phyloP scores from a whole-genome alignment of 1,284 basidiomycete genomes.

The Trichosporon asahii region DNA sequence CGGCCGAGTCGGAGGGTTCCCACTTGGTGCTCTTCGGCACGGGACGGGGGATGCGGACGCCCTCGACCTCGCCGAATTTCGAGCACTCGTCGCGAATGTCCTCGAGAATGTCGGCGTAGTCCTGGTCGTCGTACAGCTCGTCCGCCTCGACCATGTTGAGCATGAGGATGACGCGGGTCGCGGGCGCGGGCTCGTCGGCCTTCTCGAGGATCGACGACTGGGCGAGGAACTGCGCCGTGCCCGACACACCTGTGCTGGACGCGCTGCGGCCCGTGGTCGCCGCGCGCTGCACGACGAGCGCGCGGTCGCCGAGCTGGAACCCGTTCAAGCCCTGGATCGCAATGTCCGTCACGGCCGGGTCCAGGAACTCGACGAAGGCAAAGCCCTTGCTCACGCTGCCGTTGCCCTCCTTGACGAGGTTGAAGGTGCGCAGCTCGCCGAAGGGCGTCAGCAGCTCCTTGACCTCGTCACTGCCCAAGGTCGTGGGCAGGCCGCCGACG shows the following conservation, averaged over 20 bases:
- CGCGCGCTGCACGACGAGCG: constrained; percentile 91
- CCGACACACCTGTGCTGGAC: constrained; percentile 34
- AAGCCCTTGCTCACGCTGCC: constrained; percentile 94
- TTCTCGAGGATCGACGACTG: constrained; percentile 74
- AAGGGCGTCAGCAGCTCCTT: constrained; percentile 96
- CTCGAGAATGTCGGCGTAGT: constrained; percentile 90
- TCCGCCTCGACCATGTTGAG: constrained; percentile 98
- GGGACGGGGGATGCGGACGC: constrained; percentile 83
- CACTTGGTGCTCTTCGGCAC: constrained; percentile 71
- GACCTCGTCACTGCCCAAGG: constrained; percentile 95
- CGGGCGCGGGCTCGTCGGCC: constrained; percentile 55
- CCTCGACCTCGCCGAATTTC: constrained; percentile 76
- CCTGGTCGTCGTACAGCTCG: constrained; percentile 83
- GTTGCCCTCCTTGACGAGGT: constrained; percentile 81
- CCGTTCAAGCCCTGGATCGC: constrained; percentile 95
- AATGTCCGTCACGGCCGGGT: constrained; percentile 81
- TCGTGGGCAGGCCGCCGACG: constrained; percentile 90
- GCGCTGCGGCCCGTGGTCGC: constrained; percentile 46
- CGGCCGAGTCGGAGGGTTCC: constrained; percentile 63
- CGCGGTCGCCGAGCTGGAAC: constrained; percentile 97
- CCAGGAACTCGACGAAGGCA: constrained; percentile 98
- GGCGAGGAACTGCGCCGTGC: constrained; percentile 51
- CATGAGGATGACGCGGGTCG: constrained; percentile 82
- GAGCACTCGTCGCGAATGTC: constrained; percentile 91
- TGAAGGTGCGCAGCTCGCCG: constrained; percentile 95